These are phyloP conservation scores for Penicillium capsulatum DNA, from an alignment of 2,329 filamentous ascomycete species.

Conservation along the genomic window DNA sequence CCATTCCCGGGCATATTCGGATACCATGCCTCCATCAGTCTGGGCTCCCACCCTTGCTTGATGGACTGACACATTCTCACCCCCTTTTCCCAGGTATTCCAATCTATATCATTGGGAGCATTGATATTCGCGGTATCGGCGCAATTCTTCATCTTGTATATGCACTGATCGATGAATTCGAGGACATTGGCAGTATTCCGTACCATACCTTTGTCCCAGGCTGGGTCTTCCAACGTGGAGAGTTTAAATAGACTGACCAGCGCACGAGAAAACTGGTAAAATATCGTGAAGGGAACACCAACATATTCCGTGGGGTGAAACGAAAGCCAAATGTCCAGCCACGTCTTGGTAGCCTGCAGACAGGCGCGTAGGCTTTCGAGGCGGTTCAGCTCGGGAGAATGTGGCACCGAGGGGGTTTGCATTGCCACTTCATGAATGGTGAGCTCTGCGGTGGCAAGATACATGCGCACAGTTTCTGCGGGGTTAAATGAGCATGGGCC, in stretches of 20 bases:
- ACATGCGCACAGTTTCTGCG: conserved; percentile 12
- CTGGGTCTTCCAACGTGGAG: conserved; percentile 24
- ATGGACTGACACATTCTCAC: conserved; percentile 15
- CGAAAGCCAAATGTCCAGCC: conserved; percentile 19
- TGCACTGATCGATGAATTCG: conserved; percentile 19
- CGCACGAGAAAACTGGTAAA: conserved; percentile 22
- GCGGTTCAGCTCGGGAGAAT: conserved; percentile 20
- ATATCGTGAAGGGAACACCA: conserved; percentile 19
- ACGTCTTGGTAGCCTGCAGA: conserved; percentile 21
- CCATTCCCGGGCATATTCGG: conserved; percentile 7
- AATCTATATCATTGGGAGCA: conserved; percentile 5
- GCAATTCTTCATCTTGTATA: conserved; percentile 11
- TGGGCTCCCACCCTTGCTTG: conserved; percentile 20
- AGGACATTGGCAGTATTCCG: conserved; percentile 25
- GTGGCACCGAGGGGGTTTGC: conserved; percentile 11
- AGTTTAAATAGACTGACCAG: conserved; percentile 23
- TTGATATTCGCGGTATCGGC: conserved; percentile 2
- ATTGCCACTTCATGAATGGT: conserved; percentile 22
- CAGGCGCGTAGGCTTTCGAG: conserved; percentile 21
- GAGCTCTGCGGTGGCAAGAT: conserved; percentile 18
- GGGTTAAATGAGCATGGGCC: conserved; percentile 4
- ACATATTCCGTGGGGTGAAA: conserved; percentile 12
- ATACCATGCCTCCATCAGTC: conserved; percentile 20
- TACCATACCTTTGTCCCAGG: conserved; percentile 25
- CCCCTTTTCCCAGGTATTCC: conserved; percentile 19